These are phyloP conservation scores for Ogataea sp. DNA, from an alignment of 805 yeast genomes.

Conservation along the genomic window DNA sequence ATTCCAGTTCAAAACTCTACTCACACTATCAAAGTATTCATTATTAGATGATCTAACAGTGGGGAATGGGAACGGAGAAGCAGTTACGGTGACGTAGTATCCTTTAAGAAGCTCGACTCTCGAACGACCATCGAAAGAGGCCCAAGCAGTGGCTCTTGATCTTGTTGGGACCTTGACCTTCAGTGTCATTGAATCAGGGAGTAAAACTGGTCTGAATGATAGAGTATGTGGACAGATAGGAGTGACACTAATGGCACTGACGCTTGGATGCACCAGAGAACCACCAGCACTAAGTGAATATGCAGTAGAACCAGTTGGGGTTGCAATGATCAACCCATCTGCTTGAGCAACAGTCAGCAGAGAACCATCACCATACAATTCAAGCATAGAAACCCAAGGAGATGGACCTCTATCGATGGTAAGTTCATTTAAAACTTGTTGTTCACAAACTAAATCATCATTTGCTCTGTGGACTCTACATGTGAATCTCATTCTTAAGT, in stretches of 20 bases:
- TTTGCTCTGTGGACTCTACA: slow-evolving; percentile 58
- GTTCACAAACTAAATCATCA: slow-evolving; percentile 50
- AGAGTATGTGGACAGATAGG: slow-evolving; percentile 96
- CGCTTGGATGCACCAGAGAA: slow-evolving; percentile 88
- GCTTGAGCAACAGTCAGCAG: slow-evolving; percentile 87
- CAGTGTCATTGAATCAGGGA: slow-evolving; percentile 88
- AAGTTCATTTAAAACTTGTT: slow-evolving; percentile 82
- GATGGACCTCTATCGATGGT: slow-evolving; percentile 93
- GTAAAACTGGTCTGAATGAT: slow-evolving; percentile 82
- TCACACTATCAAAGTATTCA: slow-evolving; percentile 77
- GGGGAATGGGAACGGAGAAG: slow-evolving; percentile 90
- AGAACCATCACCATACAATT: slow-evolving; percentile 81
- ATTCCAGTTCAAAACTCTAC: slow-evolving; percentile 90
- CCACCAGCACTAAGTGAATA: slow-evolving; percentile 95
- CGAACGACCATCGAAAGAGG: slow-evolving; percentile 89
- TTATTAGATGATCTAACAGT: slow-evolving; percentile 70
- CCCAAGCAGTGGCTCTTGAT: slow-evolving; percentile 92
- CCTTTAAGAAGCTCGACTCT: slow-evolving; percentile 77
- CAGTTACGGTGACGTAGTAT: slow-evolving; percentile 76
- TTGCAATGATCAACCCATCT: slow-evolving; percentile 86
- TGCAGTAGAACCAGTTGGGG: slow-evolving; percentile 96
- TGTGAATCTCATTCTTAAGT: slow-evolving; percentile 80
- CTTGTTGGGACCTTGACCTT: slow-evolving; percentile 71
- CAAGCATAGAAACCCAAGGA: slow-evolving; percentile 85
- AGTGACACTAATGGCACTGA: slow-evolving; percentile 84